Conservation (phyloP, 345 rosid genomes). For the Abelmoschus esculentus region DNA sequence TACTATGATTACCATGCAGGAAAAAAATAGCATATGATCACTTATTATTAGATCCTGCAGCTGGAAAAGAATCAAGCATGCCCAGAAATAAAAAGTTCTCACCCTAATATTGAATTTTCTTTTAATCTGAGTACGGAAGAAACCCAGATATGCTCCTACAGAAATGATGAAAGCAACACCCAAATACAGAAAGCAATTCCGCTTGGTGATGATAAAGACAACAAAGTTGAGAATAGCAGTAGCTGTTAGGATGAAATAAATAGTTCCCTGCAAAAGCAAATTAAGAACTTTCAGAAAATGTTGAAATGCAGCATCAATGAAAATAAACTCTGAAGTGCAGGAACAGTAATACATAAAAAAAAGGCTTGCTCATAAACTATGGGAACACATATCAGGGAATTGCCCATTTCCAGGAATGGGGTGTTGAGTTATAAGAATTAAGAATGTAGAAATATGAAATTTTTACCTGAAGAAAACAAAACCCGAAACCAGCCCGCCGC, state of each 20-base stretch:
- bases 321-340: neutral
- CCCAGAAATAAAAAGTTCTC: slow-evolving; percentile 17
- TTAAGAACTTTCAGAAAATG: slow-evolving; percentile 6
- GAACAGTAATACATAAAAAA: neutral
- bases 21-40: neutral
- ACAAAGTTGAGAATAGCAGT: slow-evolving; percentile 37
- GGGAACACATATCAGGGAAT: too few relatives aligned
- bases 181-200: slow-evolving; percentile 60
- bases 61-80: neutral
- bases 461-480: too few relatives aligned
- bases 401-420: too few relatives aligned
- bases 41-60: neutral
- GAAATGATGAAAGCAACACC: slow-evolving; percentile 43
- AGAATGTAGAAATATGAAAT: too few relatives aligned
- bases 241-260: slow-evolving; percentile 45
- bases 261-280: slow-evolving; percentile 49
- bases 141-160: slow-evolving; percentile 58
- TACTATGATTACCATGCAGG: neutral
- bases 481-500: too few relatives aligned
- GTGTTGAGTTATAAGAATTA: too few relatives aligned
- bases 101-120: slow-evolving; percentile 81
- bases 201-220: slow-evolving; percentile 52
- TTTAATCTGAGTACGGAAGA: slow-evolving; percentile 59
- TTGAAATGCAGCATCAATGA: neutral
- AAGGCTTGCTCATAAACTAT: neutral